Evolutionary conservation across 768 basidiomycete genomes (phyloP), one percentile per base, ranked within the genome.

Genomic region (Rickenella mellea): DNA sequence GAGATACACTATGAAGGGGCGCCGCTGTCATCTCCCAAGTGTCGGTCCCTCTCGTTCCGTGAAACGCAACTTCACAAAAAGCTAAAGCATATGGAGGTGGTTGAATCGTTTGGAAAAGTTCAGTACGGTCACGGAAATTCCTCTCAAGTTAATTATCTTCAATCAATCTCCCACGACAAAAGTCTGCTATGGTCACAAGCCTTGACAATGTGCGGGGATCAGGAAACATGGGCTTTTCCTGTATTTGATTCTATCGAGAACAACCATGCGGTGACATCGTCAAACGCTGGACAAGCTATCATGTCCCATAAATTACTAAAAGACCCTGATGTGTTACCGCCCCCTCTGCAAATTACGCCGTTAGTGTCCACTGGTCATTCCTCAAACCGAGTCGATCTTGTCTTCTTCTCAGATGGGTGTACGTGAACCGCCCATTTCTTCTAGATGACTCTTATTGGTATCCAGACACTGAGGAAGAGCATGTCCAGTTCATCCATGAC

Each of bases 341-440:
- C 77, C 1, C 65, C 67, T 2, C 61, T 83, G 27, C 70, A 80
- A 44, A 53, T 84, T 6, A 48, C 67, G 8, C 76, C 78, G 31
- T 64, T 87, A 20, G 63, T 74, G 21, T 60, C 70, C 5, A 80
- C 83, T 25, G 84, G 84, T 0, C 65, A 73, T 6, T 68, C 76
- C 9, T 54, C 55, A 27, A 87, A 87, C 54, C 73, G 85, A 14
- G 73, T 85, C 20, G 77, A 85, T 60, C 61, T 88, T 7, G 74
- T 83, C 9, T 87, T 87, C 61, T 85, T 87, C 56, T 70, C 75
- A 0, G 83, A 87, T 48, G 84, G 85, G 26, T 87, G 84, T 85
- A 56, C 46, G 82, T 67, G 21, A 2, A 15, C 44, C 21, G 27
- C 9, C 29, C 22, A 5, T 27, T 14, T 9, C 30, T 29, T 25